Conservation (phyloP, 2,329 filamentous ascomycete species). For the Bipolaris zeicola region DNA sequence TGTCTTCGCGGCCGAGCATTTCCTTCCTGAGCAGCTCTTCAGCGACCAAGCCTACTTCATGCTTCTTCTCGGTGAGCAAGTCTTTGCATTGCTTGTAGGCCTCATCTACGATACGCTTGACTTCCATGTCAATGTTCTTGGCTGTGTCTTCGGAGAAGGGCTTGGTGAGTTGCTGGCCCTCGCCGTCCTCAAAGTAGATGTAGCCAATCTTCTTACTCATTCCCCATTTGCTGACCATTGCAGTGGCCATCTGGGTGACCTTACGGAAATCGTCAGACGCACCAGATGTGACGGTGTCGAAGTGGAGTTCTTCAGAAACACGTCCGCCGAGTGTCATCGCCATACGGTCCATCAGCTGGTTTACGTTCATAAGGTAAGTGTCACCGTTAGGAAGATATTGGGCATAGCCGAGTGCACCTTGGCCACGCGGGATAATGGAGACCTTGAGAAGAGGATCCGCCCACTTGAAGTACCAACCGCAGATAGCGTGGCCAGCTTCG, state of each 20-base stretch:
- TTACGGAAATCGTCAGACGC: constrained; percentile 98
- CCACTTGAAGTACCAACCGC: constrained; percentile 95
- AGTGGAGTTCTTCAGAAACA: constrained; percentile 94
- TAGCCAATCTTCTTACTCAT: constrained; percentile 96
- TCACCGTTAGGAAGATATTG: constrained; percentile 94
- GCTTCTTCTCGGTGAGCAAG: constrained; percentile 82
- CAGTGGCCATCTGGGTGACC: constrained; percentile 91
- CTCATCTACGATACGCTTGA: constrained; percentile 87
- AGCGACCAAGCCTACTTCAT: constrained; percentile 84
- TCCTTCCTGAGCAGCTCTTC: constrained; percentile 94
- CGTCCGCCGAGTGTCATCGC: constrained; percentile 98
- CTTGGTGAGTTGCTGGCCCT: constrained; percentile 83
- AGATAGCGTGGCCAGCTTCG: constrained; percentile 97
- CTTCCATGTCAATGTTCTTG: constrained; percentile 88
- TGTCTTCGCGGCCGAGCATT: constrained; percentile 86
- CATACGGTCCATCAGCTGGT: constrained; percentile 99
- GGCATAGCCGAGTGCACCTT: constrained; percentile 91
- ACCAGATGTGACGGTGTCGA: constrained; percentile 92
- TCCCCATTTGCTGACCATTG: constrained; percentile 99
- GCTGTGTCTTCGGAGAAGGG: constrained; percentile 95
- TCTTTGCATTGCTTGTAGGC: constrained; percentile 90
- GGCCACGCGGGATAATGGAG: constrained; percentile 95
- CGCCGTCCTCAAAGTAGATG: constrained; percentile 84
- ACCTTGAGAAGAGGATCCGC: constrained; percentile 98
- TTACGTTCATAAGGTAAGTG: constrained; percentile 92